Base-by-base conservation (phyloP, 176 grass and related monocot genomes). In the Ensete glaucum region DNA sequence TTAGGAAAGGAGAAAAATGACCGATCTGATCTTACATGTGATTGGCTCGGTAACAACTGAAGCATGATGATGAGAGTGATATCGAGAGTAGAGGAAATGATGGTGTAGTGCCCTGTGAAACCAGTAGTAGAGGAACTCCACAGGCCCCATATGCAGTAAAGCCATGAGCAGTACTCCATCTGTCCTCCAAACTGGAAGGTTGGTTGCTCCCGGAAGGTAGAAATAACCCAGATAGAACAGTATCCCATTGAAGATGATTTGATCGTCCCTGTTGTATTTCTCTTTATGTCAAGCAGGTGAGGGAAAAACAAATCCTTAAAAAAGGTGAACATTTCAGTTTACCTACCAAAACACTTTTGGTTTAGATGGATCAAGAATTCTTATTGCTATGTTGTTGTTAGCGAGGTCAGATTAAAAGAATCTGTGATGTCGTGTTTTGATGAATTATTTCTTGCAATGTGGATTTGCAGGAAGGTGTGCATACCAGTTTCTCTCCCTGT, bases 71-170 rank as follows among this genome's bases (percentile, higher is more conserved):
- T 93, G 90, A 11, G 94, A 97, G 71, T 93, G 94, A 80, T 93
- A 93, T 0, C 94, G 88, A 3, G 94, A 85, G 76, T 93, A 97
- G 55, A 97, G 90, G 84, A 91, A 93, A 34, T 92, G 89, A 73
- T 96, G 93, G 79, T 96, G 93, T 74, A 96, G 85, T 2, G 87
- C 89, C 21, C 89, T 87, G 83, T 96, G 87, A 62, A 96, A 59
- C 90, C 94, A 97, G 85, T 97, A 97, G 84, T 97, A 97, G 56
- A 97, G 82, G 84, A 97, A 97, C 90, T 97, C 94, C 0, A 97
- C 90, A 0, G 90, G 89, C 1, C 89, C 87, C 1, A 62, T 67
- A 68, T 90, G 89, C 12, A 89, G 76, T 13, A 96, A 71, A 24
- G 66, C 76, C 11, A 79, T 78, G 7, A 92, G 9, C 10, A 87